phyloP scores from a whole-genome alignment of 2,329 filamentous ascomycete genomes.

The Fusarium sp. region DNA sequence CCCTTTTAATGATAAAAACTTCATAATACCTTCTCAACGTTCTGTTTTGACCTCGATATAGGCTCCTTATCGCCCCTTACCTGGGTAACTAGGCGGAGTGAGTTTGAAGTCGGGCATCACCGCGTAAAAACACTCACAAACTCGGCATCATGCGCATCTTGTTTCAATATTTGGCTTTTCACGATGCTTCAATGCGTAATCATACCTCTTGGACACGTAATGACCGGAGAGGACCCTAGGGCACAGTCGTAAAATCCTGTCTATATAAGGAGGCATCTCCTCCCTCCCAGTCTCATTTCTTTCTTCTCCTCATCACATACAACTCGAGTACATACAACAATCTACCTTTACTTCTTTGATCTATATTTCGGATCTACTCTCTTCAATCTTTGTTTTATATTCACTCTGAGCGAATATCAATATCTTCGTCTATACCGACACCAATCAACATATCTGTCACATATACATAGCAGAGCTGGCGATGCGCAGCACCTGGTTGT shows the following conservation, averaged over 20 bases:
- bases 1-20: no score
- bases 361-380: no score
- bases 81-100: no score
- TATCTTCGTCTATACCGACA: neutral
- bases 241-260: neutral
- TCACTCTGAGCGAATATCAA: no score
- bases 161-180: neutral
- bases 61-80: no score
- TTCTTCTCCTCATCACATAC: neutral
- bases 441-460: neutral
- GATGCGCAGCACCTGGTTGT: neutral
- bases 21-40: no score
- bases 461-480: no score
- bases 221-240: neutral
- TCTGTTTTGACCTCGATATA: no score
- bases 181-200: neutral
- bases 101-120: no score
- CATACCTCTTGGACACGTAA: no score
- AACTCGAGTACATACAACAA: neutral
- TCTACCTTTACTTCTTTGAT: neutral
- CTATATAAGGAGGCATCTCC: neutral
- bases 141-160: no score
- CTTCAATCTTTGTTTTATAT: neutral
- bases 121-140: no score
- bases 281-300: neutral